A percentile compares a stretch with the other conserved stretches of the same genome.
Evolutionary conservation across 768 basidiomycete species (phyloP).

Genomic region (Lentinula edodes): DNA sequence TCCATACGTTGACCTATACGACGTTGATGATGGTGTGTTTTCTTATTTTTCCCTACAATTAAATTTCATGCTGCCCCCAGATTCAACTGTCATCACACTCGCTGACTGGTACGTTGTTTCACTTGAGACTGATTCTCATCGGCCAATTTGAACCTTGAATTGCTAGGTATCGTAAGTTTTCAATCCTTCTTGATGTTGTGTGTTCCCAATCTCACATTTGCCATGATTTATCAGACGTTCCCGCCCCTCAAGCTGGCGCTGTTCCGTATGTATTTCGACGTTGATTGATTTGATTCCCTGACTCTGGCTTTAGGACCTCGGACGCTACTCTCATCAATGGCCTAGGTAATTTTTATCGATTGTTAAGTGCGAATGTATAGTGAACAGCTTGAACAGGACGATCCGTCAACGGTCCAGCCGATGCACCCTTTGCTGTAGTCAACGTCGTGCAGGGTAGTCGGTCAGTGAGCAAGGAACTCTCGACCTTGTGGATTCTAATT

Average conservation of each 20-base stretch:
- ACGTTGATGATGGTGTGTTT: slow-evolving; percentile 24
- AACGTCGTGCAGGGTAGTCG: slow-evolving; percentile 21
- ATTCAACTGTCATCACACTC: slow-evolving; percentile 25
- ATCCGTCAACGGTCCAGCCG: slow-evolving; percentile 11
- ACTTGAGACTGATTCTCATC: background rate
- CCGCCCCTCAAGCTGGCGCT: background rate
- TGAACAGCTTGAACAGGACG: background rate
- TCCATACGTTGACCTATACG: slow-evolving; percentile 21
- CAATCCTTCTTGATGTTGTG: background rate
- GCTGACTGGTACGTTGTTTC: slow-evolving; percentile 24
- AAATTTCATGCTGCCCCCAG: background rate
- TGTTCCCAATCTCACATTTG: background rate
- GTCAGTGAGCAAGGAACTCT: background rate
- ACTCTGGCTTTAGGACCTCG: background rate
- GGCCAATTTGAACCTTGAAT: background rate
- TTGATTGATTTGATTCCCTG: background rate
- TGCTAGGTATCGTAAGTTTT: slow-evolving; percentile 2
- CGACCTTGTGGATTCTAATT: background rate
- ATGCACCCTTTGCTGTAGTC: slow-evolving; percentile 24
- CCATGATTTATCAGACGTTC: slow-evolving; percentile 10
- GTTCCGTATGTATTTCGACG: slow-evolving; percentile 2
- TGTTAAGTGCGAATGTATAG: background rate
- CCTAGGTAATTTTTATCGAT: slow-evolving; percentile 16
- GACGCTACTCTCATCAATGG: slow-evolving; percentile 27
- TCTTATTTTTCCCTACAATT: background rate